phyloP scores from a whole-genome alignment of 2,329 filamentous ascomycete species.

The Colletotrichum aenigma region DNA sequence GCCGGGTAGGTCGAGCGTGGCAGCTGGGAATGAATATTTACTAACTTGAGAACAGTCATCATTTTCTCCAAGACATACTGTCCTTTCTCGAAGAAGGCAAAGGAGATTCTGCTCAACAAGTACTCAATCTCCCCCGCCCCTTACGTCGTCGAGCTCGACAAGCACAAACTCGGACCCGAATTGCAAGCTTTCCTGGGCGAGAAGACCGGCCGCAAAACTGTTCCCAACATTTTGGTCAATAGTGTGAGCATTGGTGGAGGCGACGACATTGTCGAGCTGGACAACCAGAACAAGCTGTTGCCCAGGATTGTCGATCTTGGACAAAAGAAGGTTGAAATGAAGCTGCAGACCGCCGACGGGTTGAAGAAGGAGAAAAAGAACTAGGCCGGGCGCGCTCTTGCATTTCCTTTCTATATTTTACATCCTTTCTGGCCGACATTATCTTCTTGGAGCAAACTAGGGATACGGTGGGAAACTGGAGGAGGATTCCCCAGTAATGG shows the following conservation, averaged over 20 bases:
- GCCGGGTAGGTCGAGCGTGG: slow-evolving; percentile 64
- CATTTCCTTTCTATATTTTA: neutral
- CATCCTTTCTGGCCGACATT: neutral
- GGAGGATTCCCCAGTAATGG: neutral
- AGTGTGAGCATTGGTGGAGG: slow-evolving; percentile 89
- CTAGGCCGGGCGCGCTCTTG: neutral
- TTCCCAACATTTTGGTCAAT: slow-evolving; percentile 90
- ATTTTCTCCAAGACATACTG: slow-evolving; percentile 98
- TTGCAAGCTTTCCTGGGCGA: slow-evolving; percentile 75
- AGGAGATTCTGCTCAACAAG: slow-evolving; percentile 80
- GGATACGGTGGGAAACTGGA: slow-evolving; percentile 2
- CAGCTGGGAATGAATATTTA: neutral
- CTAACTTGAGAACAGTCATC: slow-evolving; percentile 64
- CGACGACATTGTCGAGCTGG: slow-evolving; percentile 80
- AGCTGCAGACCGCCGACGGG: slow-evolving; percentile 45
- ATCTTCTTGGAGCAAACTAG: neutral
- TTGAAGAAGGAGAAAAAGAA: neutral
- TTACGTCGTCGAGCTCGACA: slow-evolving; percentile 88
- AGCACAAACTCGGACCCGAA: slow-evolving; percentile 73
- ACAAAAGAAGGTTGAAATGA: slow-evolving; percentile 64
- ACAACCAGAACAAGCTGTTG: slow-evolving; percentile 68
- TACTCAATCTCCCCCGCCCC: slow-evolving; percentile 85
- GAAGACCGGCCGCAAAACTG: slow-evolving; percentile 81
- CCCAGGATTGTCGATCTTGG: slow-evolving; percentile 76
- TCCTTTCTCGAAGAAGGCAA: slow-evolving; percentile 83